Evolutionary conservation across 495 filamentous ascomycete genomes (phyloP), one percentile per base, ranked within the genome.

Genomic region (Terfezia boudieri): DNA sequence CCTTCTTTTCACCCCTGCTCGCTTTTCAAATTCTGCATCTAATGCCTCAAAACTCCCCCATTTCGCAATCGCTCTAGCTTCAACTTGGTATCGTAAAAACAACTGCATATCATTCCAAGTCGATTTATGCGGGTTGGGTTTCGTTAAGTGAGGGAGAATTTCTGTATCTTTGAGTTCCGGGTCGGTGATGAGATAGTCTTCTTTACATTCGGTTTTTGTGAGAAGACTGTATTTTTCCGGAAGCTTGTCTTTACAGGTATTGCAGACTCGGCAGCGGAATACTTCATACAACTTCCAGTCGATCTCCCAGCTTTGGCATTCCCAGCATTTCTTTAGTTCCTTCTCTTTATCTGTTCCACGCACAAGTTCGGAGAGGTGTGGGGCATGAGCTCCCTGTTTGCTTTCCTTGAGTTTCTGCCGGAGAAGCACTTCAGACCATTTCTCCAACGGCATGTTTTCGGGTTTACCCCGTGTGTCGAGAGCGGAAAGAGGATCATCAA

Each of bases 81-180:
- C 90, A 2, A 98, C 81, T 63, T 98, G 92, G 56, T 79, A 95
- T 0, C 92, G 81, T 9, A 98, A 71, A 64, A 83, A 98, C 0
- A 98, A 77, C 83, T 90, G 90, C 90, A 98, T 96, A 70, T 90
- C 85, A 62, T 94, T 88, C 85, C 86, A 98, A 37, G 87, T 86
- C 0, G 80, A 77, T 64, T 94, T 94, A 66, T 95, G 89, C 17
- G 90, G 90, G 63, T 98, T 98, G 6, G 92, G 90, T 26, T 78
- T 79, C 57, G 84, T 83, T 0, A 98, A 69, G 65, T 86, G 86
- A 1, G 90, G 90, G 4, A 98, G 72, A 9, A 98, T 70, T 49
- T 88, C 84, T 54, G 76, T 74, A 61, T 98, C 90, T 56, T 78
- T 78, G 2, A 96, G 72, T 63, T 95, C 88, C 48, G 86, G 82